Percentiles rank a stretch among this genome's conserved stretches.
These are phyloP conservation scores for Xylaria sp. DNA, from an alignment of 2,329 filamentous ascomycete species.

Conservation along the genomic window DNA sequence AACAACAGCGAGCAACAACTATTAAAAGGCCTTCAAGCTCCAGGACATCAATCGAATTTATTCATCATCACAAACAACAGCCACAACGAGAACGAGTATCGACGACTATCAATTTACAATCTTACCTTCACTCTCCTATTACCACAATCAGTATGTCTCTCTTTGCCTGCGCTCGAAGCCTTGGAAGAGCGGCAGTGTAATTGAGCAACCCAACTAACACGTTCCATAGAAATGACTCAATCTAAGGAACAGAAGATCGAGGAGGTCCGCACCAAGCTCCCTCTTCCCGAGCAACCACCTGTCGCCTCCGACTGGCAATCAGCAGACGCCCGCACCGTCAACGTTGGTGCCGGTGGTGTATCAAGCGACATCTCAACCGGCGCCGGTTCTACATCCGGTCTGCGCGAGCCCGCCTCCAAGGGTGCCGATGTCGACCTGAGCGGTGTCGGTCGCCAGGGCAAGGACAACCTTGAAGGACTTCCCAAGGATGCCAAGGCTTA, in stretches of 20 bases:
- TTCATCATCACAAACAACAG: neutral
- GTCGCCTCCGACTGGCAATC: constrained; percentile 82
- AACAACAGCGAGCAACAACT: constrained; percentile 4
- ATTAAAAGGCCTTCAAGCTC: constrained; percentile 25
- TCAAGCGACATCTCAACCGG: constrained; percentile 64
- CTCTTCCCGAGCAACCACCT: constrained; percentile 81
- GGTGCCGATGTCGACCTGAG: constrained; percentile 63
- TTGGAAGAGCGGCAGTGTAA: neutral
- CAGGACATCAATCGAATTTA: neutral
- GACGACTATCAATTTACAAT: neutral
- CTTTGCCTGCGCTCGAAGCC: neutral
- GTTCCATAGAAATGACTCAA: constrained; percentile 28
- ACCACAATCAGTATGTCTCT: constrained; percentile 18
- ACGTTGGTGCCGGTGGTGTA: constrained; percentile 72
- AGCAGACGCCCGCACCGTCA: constrained; percentile 72
- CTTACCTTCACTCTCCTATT: neutral
- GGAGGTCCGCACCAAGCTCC: constrained; percentile 75
- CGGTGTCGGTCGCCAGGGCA: constrained; percentile 70
- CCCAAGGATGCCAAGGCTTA: constrained; percentile 63
- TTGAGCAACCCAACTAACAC: constrained; percentile 10
- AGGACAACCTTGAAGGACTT: constrained; percentile 65
- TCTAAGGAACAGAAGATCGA: constrained; percentile 59
- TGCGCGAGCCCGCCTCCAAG: constrained; percentile 69
- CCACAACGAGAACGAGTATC: neutral
- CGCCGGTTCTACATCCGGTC: constrained; percentile 59